Percentiles rank a stretch among this genome's conserved stretches.
Evolutionary conservation across 2,329 filamentous ascomycete genomes (phyloP).

Genomic region (Trichoderma lentiforme): DNA sequence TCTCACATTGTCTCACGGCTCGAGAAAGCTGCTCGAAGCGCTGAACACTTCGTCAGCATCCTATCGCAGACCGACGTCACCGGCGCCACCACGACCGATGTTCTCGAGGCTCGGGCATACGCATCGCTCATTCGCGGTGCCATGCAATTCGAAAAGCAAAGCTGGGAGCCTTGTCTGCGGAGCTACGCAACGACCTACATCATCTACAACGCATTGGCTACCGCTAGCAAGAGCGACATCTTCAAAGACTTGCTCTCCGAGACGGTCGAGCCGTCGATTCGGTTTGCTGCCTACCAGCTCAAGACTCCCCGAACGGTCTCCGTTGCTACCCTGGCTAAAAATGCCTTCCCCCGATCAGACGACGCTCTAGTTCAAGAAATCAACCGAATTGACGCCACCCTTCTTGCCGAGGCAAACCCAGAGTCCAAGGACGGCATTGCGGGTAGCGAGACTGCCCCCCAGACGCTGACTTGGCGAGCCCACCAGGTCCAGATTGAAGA

Average conservation of each 20-base stretch:
- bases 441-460: constrained; percentile 57
- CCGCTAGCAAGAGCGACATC: constrained; percentile 60
- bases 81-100: constrained; percentile 64
- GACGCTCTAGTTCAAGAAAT: constrained; percentile 61
- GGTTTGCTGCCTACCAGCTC: constrained; percentile 90
- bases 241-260: constrained; percentile 83
- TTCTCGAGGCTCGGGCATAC: constrained; percentile 86
- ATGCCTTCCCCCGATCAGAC: constrained; percentile 70
- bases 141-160: constrained; percentile 80
- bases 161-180: constrained; percentile 74
- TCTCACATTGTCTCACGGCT: constrained; percentile 87
- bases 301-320: constrained; percentile 82
- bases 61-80: constrained; percentile 62
- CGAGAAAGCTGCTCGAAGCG: constrained; percentile 71
- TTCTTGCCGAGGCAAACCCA: constrained; percentile 55
- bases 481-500: constrained; percentile 87
- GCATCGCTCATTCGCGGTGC: constrained; percentile 71
- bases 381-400: constrained; percentile 65
- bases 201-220: constrained; percentile 75
- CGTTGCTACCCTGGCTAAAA: constrained; percentile 72
- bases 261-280: constrained; percentile 88
- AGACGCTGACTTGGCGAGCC: constrained; percentile 79
- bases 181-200: constrained; percentile 74
- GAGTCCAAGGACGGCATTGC: constrained; percentile 49
- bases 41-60: constrained; percentile 63